A percentile compares a stretch with the other conserved stretches of the same genome.
Evolutionary conservation across 257 asterid genomes (phyloP).

Genomic region (Capsicum pubescens): DNA sequence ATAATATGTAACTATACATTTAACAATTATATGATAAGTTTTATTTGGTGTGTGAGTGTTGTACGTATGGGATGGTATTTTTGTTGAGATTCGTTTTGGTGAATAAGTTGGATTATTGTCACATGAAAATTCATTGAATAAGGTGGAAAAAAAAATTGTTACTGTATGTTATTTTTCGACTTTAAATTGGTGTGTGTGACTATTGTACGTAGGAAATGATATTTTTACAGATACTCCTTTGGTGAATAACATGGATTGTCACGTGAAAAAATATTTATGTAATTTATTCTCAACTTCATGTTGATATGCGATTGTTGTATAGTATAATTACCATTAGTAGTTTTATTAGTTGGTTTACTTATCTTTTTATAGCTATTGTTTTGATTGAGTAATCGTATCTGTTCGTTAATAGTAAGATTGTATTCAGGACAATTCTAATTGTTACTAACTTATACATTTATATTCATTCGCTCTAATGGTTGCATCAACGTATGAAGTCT

Average conservation of each 20-base stretch:
- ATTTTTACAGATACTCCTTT: not conserved
- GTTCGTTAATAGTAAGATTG: too few relatives aligned
- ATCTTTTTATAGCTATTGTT: too few relatives aligned
- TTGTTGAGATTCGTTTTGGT: not conserved
- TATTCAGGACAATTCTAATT: too few relatives aligned
- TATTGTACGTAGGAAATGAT: not conserved
- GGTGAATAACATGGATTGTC: slow-evolving; percentile 7
- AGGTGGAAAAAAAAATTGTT: not conserved
- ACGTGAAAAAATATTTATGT: not conserved
- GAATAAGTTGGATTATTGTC: not conserved
- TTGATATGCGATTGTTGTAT: too few relatives aligned
- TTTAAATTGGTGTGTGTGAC: not conserved
- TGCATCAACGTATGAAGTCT: too few relatives aligned
- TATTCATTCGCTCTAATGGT: too few relatives aligned
- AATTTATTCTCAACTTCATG: too few relatives aligned
- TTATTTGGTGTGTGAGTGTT: not conserved
- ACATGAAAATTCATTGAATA: not conserved
- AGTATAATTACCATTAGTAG: too few relatives aligned
- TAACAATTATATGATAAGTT: not conserved
- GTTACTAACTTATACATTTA: too few relatives aligned
- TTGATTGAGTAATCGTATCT: too few relatives aligned
- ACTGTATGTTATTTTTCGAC: not conserved
- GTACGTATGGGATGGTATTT: not conserved
- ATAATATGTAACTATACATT: not conserved
- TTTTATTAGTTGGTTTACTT: too few relatives aligned